Evolutionary conservation across 148 eudicot species (phyloP), one percentile per base, ranked within the genome.

Genomic region (Dianthus caryophyllus): DNA sequence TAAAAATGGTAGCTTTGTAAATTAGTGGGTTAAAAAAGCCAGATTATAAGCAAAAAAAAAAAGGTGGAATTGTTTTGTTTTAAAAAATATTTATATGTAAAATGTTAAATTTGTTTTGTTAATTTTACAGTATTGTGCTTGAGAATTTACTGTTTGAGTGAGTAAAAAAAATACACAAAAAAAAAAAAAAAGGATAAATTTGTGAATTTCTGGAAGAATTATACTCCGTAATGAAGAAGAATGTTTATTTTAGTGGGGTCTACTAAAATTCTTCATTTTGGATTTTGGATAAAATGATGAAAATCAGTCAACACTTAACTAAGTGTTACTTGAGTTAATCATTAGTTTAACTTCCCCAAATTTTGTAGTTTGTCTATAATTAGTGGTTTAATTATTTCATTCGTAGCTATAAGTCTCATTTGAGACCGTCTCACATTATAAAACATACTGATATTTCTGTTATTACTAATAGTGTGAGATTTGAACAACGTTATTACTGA

Each of bases 291-390:
- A 43, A 60, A 1, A 33, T 21, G 58, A 22, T 53, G 29, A n/a
- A n/a, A n/a, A n/a, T n/a, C n/a, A n/a, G n/a, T n/a, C 20, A 33
- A 15, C 9, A 59, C 43, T 60, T 26, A 60, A 60, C 64, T 60
- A 5, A 46, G 64, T 60, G 64, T 39, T 53, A 31, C 27, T 60
- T 60, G 15, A 60, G 5, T 33, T 60, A 60, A 60, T 60, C 64
- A 60, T 60, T 59, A 30, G 27, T 60, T 36, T 38, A 36, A 60
- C 64, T 60, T 33, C 64, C 64, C 64, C 33, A 60, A 14, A 33
- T 60, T 26, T 38, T 38, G 14, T 9, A 29, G 31, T 29, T 12
- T n/a, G 26, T 53, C 2, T 30, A 15, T 56, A 14, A 14, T 27
- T n/a, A n/a, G n/a, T n/a, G n/a, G n/a, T n/a, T n/a, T n/a, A n/a